phyloP scores from a whole-genome alignment of 768 basidiomycete genomes.

The Chalciporus sphaerocephalus region DNA sequence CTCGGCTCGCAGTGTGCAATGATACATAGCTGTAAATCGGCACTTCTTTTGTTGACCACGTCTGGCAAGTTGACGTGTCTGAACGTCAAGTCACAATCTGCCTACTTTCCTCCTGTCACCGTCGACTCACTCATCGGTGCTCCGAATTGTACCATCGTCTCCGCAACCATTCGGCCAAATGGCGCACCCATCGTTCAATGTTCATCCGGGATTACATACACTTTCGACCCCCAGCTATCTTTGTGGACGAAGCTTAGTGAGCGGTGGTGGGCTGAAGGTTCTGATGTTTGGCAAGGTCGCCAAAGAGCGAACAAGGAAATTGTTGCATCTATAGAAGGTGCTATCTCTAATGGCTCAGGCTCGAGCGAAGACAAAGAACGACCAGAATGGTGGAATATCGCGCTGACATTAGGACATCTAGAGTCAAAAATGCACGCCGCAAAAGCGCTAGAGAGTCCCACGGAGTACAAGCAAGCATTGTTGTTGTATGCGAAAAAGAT shows the following conservation, averaged over 20 bases:
- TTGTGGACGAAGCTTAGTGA: conserved; percentile 76
- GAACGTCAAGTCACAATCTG: conserved; percentile 66
- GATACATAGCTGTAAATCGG: conserved; percentile 60
- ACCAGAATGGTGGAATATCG: conserved; percentile 78
- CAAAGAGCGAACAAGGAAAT: conserved; percentile 53
- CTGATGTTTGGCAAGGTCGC: conserved; percentile 77
- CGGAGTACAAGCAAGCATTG: conserved; percentile 78
- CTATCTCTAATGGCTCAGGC: conserved; percentile 44
- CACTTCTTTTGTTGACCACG: conserved; percentile 69
- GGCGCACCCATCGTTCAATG: conserved; percentile 75
- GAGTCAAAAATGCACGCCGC: conserved; percentile 80
- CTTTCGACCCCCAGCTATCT: conserved; percentile 65
- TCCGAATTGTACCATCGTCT: conserved; percentile 57
- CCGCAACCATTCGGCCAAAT: conserved; percentile 68
- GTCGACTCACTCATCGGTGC: conserved; percentile 54
- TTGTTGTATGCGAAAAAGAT: conserved; percentile 77
- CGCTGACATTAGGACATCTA: conserved; percentile 82
- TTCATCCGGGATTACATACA: conserved; percentile 72
- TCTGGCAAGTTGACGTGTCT: conserved; percentile 72
- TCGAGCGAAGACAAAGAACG: conserved; percentile 41
- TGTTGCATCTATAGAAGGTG: conserved; percentile 49
- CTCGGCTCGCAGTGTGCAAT: conserved; percentile 69
- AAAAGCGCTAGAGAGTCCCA: conserved; percentile 69
- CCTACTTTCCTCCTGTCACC: conserved; percentile 63
- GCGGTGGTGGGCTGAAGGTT: conserved; percentile 81